Evolutionary conservation across 257 asterid genomes (phyloP).

Genomic region (Jacaranda mimosifolia): DNA sequence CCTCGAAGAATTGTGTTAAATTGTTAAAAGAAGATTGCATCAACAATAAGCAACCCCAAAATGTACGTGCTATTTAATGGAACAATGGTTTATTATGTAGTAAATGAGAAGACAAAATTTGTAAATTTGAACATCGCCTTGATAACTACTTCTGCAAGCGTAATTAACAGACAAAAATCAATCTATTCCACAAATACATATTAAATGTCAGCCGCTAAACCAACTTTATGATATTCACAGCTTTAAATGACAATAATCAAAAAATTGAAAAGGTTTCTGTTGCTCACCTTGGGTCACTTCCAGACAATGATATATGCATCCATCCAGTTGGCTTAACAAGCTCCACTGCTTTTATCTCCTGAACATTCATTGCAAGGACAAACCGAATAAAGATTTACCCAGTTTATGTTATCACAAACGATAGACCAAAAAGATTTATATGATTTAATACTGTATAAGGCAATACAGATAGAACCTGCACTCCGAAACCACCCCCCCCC

Average conservation of each 20-base stretch:
- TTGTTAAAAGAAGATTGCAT: slow-evolving; percentile 14
- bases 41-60: slow-evolving; percentile 28
- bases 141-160: background rate
- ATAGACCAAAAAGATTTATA: background rate
- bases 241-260: slow-evolving; percentile 3
- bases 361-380: slow-evolving; percentile 24
- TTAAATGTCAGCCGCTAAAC: background rate
- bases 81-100: background rate
- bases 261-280: slow-evolving; percentile 1
- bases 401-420: background rate
- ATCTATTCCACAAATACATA: background rate
- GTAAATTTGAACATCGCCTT: background rate
- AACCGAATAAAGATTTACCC: slow-evolving; percentile 26
- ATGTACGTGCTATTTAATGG: background rate
- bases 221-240: background rate
- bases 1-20: background rate
- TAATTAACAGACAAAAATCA: slow-evolving; percentile 15
- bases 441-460: background rate
- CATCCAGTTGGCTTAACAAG: slow-evolving; percentile 94
- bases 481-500: no score
- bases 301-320: slow-evolving; percentile 87
- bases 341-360: slow-evolving; percentile 92
- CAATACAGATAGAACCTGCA: background rate
- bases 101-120: slow-evolving; percentile 7
- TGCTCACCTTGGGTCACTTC: slow-evolving; percentile 86